These are phyloP conservation scores for Rosa persica DNA, from an alignment of 306 rosid genomes.

Conservation along the genomic window DNA sequence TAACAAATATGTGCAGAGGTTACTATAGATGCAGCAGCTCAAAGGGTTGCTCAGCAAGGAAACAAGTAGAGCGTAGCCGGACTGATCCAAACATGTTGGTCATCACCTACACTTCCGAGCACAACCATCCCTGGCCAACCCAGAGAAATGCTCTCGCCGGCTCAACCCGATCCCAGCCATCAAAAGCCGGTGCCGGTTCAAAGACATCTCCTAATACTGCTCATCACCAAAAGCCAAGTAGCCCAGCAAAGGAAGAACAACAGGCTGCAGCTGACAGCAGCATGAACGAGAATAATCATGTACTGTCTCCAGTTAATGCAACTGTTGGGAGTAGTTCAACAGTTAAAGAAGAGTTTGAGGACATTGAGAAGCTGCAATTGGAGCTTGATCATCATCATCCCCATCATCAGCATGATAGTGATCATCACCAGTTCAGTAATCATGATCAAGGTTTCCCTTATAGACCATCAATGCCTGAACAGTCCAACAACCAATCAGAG, in stretches of 20 bases:
- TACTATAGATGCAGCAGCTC: conserved; percentile 96
- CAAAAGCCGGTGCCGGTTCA: conserved; percentile 38
- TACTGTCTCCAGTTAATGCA: conserved; percentile 18
- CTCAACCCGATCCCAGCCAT: conserved; percentile 66
- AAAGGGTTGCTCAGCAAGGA: conserved; percentile 90
- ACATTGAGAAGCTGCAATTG: conserved; percentile 38
- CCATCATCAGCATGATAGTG: conserved; percentile 32
- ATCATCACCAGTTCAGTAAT: conserved; percentile 43
- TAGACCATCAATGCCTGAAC: conserved; percentile 39
- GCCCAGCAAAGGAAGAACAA: conserved; percentile 46
- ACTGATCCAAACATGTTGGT: conserved; percentile 94
- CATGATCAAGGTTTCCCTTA: conserved; percentile 35
- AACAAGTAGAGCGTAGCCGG: conserved; percentile 91
- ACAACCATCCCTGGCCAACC: conserved; percentile 98
- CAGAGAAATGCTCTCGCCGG: conserved; percentile 94
- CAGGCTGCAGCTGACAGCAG: conserved; percentile 24
- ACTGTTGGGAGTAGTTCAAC: conserved; percentile 24
- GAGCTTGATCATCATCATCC: conserved; percentile 46
- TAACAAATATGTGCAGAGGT: conserved; percentile 45
- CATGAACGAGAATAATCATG: conserved; percentile 26
- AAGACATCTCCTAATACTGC: conserved; percentile 19
- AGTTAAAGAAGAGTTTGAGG: conserved; percentile 60
- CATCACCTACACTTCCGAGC: conserved; percentile 91
- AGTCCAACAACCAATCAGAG: conserved; percentile 26
- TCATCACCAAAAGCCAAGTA: conserved; percentile 28